Conservation (phyloP, 2,329 filamentous ascomycete genomes). For the Cladophialophora bantiana region DNA sequence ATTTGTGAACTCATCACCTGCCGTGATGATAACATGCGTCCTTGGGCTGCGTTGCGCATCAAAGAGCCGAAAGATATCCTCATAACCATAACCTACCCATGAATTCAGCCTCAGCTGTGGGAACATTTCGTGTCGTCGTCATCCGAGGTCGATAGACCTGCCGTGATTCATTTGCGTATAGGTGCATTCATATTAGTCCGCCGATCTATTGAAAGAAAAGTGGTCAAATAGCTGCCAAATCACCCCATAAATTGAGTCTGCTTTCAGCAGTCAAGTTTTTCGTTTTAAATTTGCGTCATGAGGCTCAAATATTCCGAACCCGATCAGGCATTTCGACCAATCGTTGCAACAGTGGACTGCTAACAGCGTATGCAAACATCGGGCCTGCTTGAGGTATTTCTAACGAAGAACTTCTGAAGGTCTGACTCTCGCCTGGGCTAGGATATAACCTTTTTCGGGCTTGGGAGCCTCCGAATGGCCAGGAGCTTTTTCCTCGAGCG, state of each 20-base stretch:
- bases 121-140: conserved; percentile 4
- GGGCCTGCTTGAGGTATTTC: background rate
- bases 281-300: background rate
- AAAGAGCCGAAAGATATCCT: background rate
- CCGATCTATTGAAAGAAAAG: background rate
- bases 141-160: background rate
- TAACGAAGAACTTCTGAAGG: background rate
- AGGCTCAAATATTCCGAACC: background rate
- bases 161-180: background rate
- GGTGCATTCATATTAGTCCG: background rate
- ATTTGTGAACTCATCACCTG: background rate
- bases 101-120: background rate
- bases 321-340: background rate
- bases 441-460: background rate
- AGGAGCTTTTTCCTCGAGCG: background rate
- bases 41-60: background rate
- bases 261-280: background rate
- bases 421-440: background rate
- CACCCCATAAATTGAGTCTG: background rate
- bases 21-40: background rate
- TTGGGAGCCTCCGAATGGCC: background rate
- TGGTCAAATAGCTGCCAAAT: background rate
- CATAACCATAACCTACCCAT: background rate
- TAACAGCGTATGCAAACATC: background rate
- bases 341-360: background rate